A percentile compares a stretch with the other conserved stretches of the same genome.
These are phyloP conservation scores for Saccharomycopsis sp. DNA, from an alignment of 805 yeast species.

Conservation along the genomic window DNA sequence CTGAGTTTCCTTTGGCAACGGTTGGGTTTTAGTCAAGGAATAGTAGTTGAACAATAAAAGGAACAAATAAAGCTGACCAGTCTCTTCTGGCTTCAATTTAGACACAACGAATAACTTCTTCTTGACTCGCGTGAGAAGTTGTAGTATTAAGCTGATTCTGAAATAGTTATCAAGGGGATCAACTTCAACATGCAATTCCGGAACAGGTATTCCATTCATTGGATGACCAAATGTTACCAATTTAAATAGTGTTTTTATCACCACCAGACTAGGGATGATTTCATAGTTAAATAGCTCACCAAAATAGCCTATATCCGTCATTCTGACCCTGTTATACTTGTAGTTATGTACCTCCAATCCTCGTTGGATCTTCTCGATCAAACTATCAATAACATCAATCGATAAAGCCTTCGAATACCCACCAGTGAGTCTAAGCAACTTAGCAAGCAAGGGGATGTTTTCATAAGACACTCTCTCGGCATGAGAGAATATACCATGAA, in stretches of 20 bases:
- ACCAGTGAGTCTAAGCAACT: conserved; percentile 31
- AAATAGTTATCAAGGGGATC: conserved; percentile 69
- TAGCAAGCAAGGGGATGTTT: conserved; percentile 44
- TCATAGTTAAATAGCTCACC: conserved; percentile 48
- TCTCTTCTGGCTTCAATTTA: conserved; percentile 18
- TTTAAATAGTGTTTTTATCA: conserved; percentile 36
- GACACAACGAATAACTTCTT: conserved; percentile 21
- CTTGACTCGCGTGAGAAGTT: conserved; percentile 18
- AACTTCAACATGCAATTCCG: conserved; percentile 33
- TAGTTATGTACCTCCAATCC: conserved; percentile 65
- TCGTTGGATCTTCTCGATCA: conserved; percentile 54
- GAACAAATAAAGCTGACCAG: conserved; percentile 33
- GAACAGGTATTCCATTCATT: conserved; percentile 44
- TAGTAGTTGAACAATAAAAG: conserved; percentile 67
- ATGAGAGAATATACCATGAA: conserved; percentile 41
- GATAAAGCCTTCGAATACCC: conserved; percentile 35
- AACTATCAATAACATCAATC: conserved; percentile 48
- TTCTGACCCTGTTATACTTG: conserved; percentile 49
- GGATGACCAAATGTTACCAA: conserved; percentile 63
- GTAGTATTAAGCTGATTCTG: conserved; percentile 45
- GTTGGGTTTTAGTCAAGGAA: conserved; percentile 49
- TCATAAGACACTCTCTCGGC: conserved; percentile 61
- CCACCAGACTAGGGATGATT: conserved; percentile 29
- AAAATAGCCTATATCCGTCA: conserved; percentile 55
- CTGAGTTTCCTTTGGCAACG: conserved; percentile 57